Percentiles rank a stretch among this genome's conserved stretches.
These are phyloP conservation scores for Tetraselmis chui DNA, from an alignment of 139 green algal species.

Conservation along the genomic window DNA sequence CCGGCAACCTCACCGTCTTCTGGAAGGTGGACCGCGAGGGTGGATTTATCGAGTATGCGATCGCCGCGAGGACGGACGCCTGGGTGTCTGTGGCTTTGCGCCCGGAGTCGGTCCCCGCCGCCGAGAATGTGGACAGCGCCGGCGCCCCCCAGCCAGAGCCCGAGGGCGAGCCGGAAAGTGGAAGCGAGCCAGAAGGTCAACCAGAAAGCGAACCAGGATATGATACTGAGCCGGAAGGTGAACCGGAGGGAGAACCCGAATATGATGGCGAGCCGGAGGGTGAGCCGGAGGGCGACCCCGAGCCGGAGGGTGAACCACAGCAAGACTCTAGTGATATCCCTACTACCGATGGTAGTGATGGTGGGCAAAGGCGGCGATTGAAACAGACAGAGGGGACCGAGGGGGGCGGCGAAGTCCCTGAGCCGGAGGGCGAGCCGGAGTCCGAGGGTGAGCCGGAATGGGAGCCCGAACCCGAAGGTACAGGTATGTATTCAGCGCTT, in stretches of 20 bases:
- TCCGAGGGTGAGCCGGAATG: neutral
- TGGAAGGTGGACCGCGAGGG: neutral
- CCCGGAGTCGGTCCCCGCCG: neutral
- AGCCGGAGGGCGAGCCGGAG: constrained; percentile 3
- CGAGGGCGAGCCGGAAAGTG: neutral
- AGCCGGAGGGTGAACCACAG: constrained; percentile 1
- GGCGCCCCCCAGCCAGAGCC: neutral
- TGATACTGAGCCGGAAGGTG: constrained; percentile 8
- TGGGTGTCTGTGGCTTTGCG: constrained; percentile 17
- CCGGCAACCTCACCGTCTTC: neutral
- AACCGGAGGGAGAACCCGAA: neutral
- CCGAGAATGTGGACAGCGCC: neutral
- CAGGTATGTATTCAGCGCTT: no score
- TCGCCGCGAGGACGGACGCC: constrained; percentile 7
- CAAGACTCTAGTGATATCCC: neutral
- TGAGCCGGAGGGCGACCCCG: neutral
- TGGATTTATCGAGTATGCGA: constrained; percentile 18
- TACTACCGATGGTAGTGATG: neutral
- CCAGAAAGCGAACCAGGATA: neutral
- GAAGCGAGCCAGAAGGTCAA: neutral
- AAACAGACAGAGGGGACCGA: neutral
- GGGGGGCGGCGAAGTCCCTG: constrained; percentile 1
- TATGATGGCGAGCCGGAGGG: constrained; percentile 2
- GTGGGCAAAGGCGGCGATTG: neutral
- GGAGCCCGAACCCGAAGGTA: neutral